A percentile compares a stretch with the other conserved stretches of the same genome.
phyloP scores from a whole-genome alignment of 192 early-diverging fungal genomes.

The Mortierella antarctica region DNA sequence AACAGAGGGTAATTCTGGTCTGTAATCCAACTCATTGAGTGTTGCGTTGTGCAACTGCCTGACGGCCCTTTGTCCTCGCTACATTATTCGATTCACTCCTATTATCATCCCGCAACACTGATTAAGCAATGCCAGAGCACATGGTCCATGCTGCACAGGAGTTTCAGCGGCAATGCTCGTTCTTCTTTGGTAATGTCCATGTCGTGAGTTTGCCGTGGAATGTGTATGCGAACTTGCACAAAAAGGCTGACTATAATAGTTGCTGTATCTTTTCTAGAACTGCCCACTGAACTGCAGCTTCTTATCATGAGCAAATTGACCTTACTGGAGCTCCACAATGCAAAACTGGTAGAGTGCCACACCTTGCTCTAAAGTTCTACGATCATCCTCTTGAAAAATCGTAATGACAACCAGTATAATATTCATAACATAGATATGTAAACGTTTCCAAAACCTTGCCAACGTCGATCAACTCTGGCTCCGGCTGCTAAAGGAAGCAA shows the following conservation, averaged over 20 bases:
- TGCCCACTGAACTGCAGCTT: conserved; percentile 37
- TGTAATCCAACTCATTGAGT: too few relatives aligned
- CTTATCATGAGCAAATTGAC: conserved; percentile 19
- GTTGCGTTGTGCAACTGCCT: too few relatives aligned
- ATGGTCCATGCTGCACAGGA: too few relatives aligned
- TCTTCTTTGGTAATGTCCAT: conserved; percentile 11
- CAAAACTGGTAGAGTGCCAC: conserved; percentile 23
- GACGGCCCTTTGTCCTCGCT: too few relatives aligned
- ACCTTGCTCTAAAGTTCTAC: background rate
- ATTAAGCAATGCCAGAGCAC: too few relatives aligned
- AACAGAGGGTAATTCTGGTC: too few relatives aligned
- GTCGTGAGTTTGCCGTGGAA: too few relatives aligned
- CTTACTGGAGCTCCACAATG: conserved; percentile 8
- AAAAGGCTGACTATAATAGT: too few relatives aligned
- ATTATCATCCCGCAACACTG: too few relatives aligned
- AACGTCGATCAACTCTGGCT: conserved; percentile 45
- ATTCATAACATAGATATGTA: conserved; percentile 13
- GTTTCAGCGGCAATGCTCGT: background rate
- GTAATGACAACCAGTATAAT: background rate
- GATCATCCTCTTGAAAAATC: background rate
- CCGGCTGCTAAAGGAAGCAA: background rate
- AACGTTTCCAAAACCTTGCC: conserved; percentile 17
- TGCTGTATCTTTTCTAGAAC: background rate
- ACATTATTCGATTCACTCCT: too few relatives aligned
- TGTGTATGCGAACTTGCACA: too few relatives aligned